Conservation (phyloP, 139 green algal species). For the Chlamydomonas urium region DNA sequence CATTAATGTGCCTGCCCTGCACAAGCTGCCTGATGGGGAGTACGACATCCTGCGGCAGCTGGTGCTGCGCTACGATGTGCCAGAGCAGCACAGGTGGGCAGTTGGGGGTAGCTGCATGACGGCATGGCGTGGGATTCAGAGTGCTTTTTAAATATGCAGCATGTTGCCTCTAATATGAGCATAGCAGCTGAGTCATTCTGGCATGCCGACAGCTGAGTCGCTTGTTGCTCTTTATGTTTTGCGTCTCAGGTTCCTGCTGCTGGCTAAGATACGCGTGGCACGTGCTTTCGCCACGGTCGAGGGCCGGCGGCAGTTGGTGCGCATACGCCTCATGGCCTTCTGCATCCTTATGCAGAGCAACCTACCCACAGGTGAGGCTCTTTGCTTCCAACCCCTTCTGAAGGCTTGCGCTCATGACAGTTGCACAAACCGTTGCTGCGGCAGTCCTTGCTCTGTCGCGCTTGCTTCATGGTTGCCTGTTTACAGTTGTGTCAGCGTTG, state of each 20-base stretch:
- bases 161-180: too few relatives aligned
- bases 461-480: too few relatives aligned
- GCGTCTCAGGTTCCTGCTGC: constrained; percentile 63
- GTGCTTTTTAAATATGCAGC: too few relatives aligned
- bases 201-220: constrained; percentile 6
- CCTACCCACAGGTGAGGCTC: too few relatives aligned
- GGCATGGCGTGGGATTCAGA: too few relatives aligned
- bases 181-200: too few relatives aligned
- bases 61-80: constrained; percentile 59
- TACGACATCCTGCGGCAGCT: constrained; percentile 61
- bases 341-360: constrained; percentile 70
- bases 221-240: neutral
- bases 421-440: too few relatives aligned
- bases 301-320: constrained; percentile 48
- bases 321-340: constrained; percentile 76
- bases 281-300: constrained; percentile 51
- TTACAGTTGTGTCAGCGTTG: too few relatives aligned
- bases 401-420: too few relatives aligned
- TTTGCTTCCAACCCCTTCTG: too few relatives aligned
- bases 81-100: constrained; percentile 50
- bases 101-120: too few relatives aligned
- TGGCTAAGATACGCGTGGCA: constrained; percentile 56
- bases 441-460: too few relatives aligned
- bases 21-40: constrained; percentile 45
- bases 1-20: constrained; percentile 50